Base-by-base conservation (phyloP, 495 filamentous ascomycete species). In the Halenospora varia region DNA sequence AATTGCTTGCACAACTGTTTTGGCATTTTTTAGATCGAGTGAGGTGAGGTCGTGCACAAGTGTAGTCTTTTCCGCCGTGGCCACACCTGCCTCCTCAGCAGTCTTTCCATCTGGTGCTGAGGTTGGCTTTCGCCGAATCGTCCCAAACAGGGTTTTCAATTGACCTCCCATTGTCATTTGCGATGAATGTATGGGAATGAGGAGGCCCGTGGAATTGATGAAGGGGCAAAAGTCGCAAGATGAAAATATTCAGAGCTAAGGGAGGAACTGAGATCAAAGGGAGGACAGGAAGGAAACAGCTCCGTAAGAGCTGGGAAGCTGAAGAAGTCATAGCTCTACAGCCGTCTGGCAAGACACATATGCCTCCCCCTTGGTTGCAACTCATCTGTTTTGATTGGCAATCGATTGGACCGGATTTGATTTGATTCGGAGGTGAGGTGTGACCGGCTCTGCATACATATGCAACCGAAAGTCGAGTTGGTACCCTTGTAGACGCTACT, bases 51-150 rank as follows among this genome's bases (percentile, higher is more conserved):
- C 72, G 47, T 71, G 64, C 8, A 51, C 20, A 22, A 72, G 13
- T 6, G 61, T 59, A 0, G 70, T 71, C 48, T 71, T 70, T 45
- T 63, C 54, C 13, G 41, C 29, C 2, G 35, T 46, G 9, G 46
- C 17, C 18, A 50, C 54, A 26, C 40, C 50, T 17, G 65, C 62
- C 48, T 70, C 60, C 2, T 56, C 51, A 29, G 70, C 70, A 4
- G 61, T 53, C 48, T 66, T 67, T 6, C 70, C 66, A 68, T 74
- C 72, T 11, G 70, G 66, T 20, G 69, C 64, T 44, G 44, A 60
- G 0, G 68, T 29, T 1, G 72, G 70, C 53, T 69, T 69, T 25
- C 57, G 53, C 55, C 56, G 62, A 26, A 74, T 69, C n/a, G 55
- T 56, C 19, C 62, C 64, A 6, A 72, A 22, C 9, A 74, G 45